phyloP scores from a whole-genome alignment of 2,329 filamentous ascomycete species.

The Graphiopsis chlorocephala region DNA sequence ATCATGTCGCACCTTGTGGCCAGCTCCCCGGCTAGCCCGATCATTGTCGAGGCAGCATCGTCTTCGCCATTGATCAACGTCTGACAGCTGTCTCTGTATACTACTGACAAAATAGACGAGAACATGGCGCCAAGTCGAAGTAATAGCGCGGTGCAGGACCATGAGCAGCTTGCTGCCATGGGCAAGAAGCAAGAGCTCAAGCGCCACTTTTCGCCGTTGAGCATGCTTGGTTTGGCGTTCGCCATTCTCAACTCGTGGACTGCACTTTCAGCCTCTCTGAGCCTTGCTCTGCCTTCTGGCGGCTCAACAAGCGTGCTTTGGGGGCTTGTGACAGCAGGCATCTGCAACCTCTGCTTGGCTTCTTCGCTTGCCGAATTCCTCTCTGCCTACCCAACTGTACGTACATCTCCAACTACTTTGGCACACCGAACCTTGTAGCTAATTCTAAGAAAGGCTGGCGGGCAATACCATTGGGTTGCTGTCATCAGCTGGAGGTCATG shows the following conservation, averaged over 20 bases:
- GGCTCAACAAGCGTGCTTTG: conserved; percentile 70
- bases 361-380: conserved; percentile 66
- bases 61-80: neutral
- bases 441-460: conserved; percentile 38
- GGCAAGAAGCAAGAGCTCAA: conserved; percentile 59
- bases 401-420: neutral
- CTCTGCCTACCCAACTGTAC: conserved; percentile 53
- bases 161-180: conserved; percentile 52
- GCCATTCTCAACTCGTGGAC: conserved; percentile 65
- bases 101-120: neutral
- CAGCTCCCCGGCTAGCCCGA: neutral
- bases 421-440: neutral
- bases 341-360: conserved; percentile 69
- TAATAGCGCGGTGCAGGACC: conserved; percentile 37
- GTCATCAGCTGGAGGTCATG: conserved; percentile 59
- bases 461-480: conserved; percentile 70
- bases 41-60: neutral
- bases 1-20: conserved; percentile 10
- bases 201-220: conserved; percentile 56
- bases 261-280: conserved; percentile 57
- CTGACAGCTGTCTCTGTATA: conserved; percentile 2
- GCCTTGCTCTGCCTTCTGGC: conserved; percentile 65
- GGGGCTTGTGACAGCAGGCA: conserved; percentile 57
- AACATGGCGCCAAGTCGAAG: conserved; percentile 8
- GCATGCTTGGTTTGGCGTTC: conserved; percentile 62